A percentile compares a stretch with the other conserved stretches of the same genome.
Conservation (phyloP, 2,329 filamentous ascomycete genomes). For the Ophiostoma tasmaniense region DNA sequence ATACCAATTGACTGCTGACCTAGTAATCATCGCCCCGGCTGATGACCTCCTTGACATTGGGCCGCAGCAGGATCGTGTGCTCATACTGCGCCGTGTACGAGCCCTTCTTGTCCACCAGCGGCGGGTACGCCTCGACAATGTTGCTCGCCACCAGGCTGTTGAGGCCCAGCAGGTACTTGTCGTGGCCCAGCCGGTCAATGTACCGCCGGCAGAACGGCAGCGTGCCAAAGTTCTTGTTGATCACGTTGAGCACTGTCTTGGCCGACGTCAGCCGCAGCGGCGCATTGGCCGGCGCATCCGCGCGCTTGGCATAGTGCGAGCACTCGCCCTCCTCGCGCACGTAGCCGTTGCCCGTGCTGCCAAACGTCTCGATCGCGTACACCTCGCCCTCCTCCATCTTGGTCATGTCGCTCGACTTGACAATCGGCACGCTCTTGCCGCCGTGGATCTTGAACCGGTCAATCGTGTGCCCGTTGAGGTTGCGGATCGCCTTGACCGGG, state of each 20-base stretch:
- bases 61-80: slow-evolving; percentile 73
- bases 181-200: slow-evolving; percentile 83
- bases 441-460: slow-evolving; percentile 85
- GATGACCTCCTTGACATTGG: slow-evolving; percentile 78
- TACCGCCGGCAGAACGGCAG: slow-evolving; percentile 86
- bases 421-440: slow-evolving; percentile 86
- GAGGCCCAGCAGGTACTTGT: slow-evolving; percentile 85
- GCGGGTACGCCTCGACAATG: slow-evolving; percentile 85
- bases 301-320: slow-evolving; percentile 75
- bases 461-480: slow-evolving; percentile 85
- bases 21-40: slow-evolving; percentile 81
- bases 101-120: slow-evolving; percentile 83
- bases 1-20: neutral
- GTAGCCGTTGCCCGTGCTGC: slow-evolving; percentile 82
- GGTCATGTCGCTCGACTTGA: slow-evolving; percentile 77
- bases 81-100: slow-evolving; percentile 92
- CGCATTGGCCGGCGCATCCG: slow-evolving; percentile 61
- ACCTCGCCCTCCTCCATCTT: slow-evolving; percentile 98
- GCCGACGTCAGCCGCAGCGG: slow-evolving; percentile 72
- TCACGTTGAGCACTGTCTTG: slow-evolving; percentile 75
- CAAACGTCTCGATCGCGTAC: slow-evolving; percentile 94
- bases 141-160: slow-evolving; percentile 77
- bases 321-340: slow-evolving; percentile 82
- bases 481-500: slow-evolving; percentile 76
- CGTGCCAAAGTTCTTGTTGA: slow-evolving; percentile 94